Evolutionary conservation across 1,139 yeast species (phyloP).

Genomic region (Hyphopichia pseudoburtonii): DNA sequence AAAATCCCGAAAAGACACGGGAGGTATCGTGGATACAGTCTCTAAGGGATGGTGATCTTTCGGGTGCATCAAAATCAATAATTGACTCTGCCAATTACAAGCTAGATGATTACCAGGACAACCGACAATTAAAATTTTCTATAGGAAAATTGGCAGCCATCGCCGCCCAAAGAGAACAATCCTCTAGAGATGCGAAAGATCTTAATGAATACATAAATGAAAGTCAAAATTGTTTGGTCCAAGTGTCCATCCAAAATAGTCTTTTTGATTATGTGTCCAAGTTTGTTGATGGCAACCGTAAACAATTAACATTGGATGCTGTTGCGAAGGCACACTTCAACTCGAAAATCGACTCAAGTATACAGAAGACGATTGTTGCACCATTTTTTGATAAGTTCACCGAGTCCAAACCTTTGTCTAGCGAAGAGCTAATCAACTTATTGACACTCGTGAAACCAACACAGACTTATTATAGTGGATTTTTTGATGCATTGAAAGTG

Average conservation of each 20-base stretch:
- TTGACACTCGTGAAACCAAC: conserved; percentile 52
- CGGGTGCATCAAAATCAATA: conserved; percentile 50
- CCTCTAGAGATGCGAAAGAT: conserved; percentile 23
- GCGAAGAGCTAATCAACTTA: conserved; percentile 53
- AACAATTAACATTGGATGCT: conserved; percentile 17
- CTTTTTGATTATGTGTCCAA: conserved; percentile 33
- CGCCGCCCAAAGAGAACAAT: conserved; percentile 21
- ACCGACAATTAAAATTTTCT: conserved; percentile 60
- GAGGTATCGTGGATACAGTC: conserved; percentile 76
- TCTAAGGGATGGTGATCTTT: conserved; percentile 51
- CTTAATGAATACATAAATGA: conserved; percentile 17
- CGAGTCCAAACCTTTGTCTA: conserved; percentile 38
- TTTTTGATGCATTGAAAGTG: conserved; percentile 36
- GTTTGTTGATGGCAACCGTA: conserved; percentile 20
- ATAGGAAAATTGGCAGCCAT: conserved; percentile 62
- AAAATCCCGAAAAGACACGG: conserved; percentile 47
- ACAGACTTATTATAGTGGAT: conserved; percentile 21
- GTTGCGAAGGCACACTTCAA: conserved; percentile 23
- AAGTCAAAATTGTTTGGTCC: conserved; percentile 49
- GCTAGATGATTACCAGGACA: conserved; percentile 42
- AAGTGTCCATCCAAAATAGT: conserved; percentile 48
- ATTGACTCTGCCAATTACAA: conserved; percentile 34
- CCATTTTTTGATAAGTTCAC: conserved; percentile 37
- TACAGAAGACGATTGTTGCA: conserved; percentile 19
- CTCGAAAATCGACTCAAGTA: conserved; percentile 13